phyloP scores from a whole-genome alignment of 768 basidiomycete genomes.

The Arthromyces matolae region DNA sequence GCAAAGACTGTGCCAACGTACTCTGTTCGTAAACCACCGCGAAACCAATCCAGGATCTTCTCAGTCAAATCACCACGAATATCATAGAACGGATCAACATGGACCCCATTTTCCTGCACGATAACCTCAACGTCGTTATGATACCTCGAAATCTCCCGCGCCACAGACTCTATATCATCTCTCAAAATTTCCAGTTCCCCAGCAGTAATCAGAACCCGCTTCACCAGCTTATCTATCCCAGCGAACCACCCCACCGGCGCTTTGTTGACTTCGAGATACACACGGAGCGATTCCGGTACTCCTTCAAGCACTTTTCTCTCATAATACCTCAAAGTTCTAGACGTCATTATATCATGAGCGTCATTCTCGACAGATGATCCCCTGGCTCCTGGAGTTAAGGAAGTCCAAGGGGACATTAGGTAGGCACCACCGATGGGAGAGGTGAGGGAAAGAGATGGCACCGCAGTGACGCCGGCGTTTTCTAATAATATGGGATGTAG shows the following conservation, averaged over 20 bases:
- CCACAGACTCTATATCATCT: conserved; percentile 27
- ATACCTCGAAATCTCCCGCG: conserved; percentile 10
- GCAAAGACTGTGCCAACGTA: not conserved
- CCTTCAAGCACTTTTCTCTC: conserved; percentile 10
- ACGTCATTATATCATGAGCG: conserved; percentile 15
- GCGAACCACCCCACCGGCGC: conserved; percentile 30
- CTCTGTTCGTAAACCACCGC: conserved; percentile 11
- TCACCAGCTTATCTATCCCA: conserved; percentile 27
- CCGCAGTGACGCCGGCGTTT: too few relatives aligned
- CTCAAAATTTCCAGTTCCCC: conserved; percentile 29
- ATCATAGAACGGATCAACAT: conserved; percentile 28
- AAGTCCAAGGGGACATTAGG: conserved; percentile 32
- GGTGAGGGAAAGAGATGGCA: conserved; percentile 14
- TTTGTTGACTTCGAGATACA: conserved; percentile 27
- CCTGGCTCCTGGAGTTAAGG: conserved; percentile 13
- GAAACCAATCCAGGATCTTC: conserved; percentile 22
- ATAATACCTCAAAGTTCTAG: conserved; percentile 7
- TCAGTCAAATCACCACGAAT: conserved; percentile 19
- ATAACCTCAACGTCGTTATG: conserved; percentile 13
- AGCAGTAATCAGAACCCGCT: conserved; percentile 30
- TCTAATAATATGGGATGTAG: conserved; percentile 27
- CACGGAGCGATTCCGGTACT: conserved; percentile 14
- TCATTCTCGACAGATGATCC: conserved; percentile 12
- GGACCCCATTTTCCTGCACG: conserved; percentile 29
- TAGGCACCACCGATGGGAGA: conserved; percentile 21